phyloP scores from a whole-genome alignment of 208 protist species.

The Kentomonas sorsogonicus region DNA sequence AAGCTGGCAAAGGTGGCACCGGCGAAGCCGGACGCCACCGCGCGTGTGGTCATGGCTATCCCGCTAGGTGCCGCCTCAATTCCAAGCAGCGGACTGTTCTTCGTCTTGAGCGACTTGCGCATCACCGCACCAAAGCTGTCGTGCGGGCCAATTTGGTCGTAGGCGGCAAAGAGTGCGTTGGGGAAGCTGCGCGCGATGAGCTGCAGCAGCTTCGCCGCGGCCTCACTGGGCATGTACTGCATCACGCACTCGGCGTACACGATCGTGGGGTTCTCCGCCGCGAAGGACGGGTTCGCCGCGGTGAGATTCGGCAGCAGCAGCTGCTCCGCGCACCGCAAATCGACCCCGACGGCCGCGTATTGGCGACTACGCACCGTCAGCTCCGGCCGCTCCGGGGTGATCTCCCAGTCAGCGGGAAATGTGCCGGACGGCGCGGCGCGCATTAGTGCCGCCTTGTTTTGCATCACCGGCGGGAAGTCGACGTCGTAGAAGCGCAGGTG shows the following conservation, averaged over 20 bases:
- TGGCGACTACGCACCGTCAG: slow-evolving; percentile 17
- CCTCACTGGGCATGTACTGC: slow-evolving; percentile 82
- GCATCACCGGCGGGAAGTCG: slow-evolving; percentile 79
- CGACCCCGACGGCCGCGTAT: slow-evolving; percentile 69
- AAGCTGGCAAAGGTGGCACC: slow-evolving; percentile 68
- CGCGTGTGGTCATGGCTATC: slow-evolving; percentile 40
- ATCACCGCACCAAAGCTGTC: slow-evolving; percentile 88
- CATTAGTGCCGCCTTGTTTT: slow-evolving; percentile 67
- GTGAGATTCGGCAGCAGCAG: slow-evolving; percentile 29
- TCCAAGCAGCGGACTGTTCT: slow-evolving; percentile 69
- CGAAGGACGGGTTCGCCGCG: slow-evolving; percentile 24
- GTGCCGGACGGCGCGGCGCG: slow-evolving; percentile 33
- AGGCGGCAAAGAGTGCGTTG: slow-evolving; percentile 59
- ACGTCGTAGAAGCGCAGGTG: slow-evolving; percentile 71
- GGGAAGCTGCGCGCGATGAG: slow-evolving; percentile 45
- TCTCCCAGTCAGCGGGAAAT: slow-evolving; percentile 37
- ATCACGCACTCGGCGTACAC: slow-evolving; percentile 90
- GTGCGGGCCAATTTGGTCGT: slow-evolving; percentile 71
- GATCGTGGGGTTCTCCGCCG: slow-evolving; percentile 42
- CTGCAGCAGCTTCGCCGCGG: slow-evolving; percentile 43
- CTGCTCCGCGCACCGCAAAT: slow-evolving; percentile 50
- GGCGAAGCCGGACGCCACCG: slow-evolving; percentile 45
- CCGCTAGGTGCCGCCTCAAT: slow-evolving; percentile 41
- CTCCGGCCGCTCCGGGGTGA: slow-evolving; percentile 12
- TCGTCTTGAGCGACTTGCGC: slow-evolving; percentile 50